These are phyloP conservation scores for Ambrosiella beaveri DNA, from an alignment of 2,329 filamentous ascomycete species.

Conservation along the genomic window DNA sequence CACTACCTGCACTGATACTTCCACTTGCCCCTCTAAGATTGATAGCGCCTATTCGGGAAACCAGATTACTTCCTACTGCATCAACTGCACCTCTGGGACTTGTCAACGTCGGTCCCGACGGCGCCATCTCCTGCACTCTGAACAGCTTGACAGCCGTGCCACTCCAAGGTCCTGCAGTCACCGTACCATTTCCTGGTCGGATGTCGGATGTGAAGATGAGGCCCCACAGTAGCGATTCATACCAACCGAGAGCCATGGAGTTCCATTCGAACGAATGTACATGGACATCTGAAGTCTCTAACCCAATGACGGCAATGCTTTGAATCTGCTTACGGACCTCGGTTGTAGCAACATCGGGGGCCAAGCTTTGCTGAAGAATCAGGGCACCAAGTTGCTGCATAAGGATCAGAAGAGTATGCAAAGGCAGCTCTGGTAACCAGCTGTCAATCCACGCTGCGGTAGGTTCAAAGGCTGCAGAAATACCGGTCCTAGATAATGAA, in stretches of 20 bases:
- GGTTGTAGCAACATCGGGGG: slow-evolving; percentile 25
- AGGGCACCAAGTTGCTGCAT: slow-evolving; percentile 48
- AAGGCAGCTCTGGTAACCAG: slow-evolving; percentile 80
- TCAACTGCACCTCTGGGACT: slow-evolving; percentile 83
- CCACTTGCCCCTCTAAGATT: slow-evolving; percentile 39
- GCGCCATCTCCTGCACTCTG: slow-evolving; percentile 68
- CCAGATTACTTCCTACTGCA: slow-evolving; percentile 78
- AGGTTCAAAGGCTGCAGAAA: slow-evolving; percentile 50
- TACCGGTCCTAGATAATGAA: slow-evolving; percentile 16
- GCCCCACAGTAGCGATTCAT: slow-evolving; percentile 85
- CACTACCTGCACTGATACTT: slow-evolving; percentile 6
- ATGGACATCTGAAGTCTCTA: slow-evolving; percentile 57
- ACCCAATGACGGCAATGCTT: slow-evolving; percentile 45
- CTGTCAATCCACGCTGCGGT: slow-evolving; percentile 75
- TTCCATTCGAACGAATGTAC: slow-evolving; percentile 94
- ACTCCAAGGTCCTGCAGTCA: slow-evolving; percentile 66
- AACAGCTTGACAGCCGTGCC: slow-evolving; percentile 79
- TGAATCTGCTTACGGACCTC: slow-evolving; percentile 38
- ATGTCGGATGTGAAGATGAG: slow-evolving; percentile 85
- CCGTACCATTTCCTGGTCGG: slow-evolving; percentile 68
- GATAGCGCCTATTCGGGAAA: slow-evolving; percentile 68
- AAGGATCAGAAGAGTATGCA: slow-evolving; percentile 69
- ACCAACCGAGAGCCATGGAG: slow-evolving; percentile 78
- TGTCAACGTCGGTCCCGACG: slow-evolving; percentile 62
- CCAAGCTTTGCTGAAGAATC: slow-evolving; percentile 34